Conservation (phyloP, 805 yeast species). For the Nakazawaea anatomiae region DNA sequence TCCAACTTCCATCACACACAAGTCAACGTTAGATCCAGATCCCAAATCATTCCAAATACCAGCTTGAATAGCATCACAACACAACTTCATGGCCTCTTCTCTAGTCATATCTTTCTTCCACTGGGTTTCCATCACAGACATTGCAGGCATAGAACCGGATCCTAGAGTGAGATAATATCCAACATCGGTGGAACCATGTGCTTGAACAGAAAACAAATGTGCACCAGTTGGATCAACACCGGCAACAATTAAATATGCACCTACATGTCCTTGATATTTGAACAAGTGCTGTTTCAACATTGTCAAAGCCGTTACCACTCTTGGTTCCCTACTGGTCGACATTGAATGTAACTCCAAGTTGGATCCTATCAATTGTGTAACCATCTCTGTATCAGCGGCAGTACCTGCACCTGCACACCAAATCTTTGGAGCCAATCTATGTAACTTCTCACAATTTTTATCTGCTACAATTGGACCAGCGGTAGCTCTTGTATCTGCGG, state of each 20-base stretch:
- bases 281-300: slow-evolving; percentile 92
- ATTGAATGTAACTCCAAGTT: slow-evolving; percentile 87
- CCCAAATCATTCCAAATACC: slow-evolving; percentile 99
- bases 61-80: slow-evolving; percentile 90
- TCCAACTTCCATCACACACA: slow-evolving; percentile 94
- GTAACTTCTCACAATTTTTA: slow-evolving; percentile 94
- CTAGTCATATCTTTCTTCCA: slow-evolving; percentile 76
- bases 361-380: slow-evolving; percentile 86
- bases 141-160: slow-evolving; percentile 96
- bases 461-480: slow-evolving; percentile 96
- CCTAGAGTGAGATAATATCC: slow-evolving; percentile 92
- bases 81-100: slow-evolving; percentile 88
- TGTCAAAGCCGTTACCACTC: slow-evolving; percentile 91
- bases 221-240: slow-evolving; percentile 97
- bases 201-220: slow-evolving; percentile 87
- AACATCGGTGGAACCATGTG: slow-evolving; percentile 96
- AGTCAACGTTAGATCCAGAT: slow-evolving; percentile 96
- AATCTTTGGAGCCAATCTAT: slow-evolving; percentile 80
- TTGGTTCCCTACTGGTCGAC: slow-evolving; percentile 78
- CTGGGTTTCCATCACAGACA: slow-evolving; percentile 90
- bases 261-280: slow-evolving; percentile 95
- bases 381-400: slow-evolving; percentile 99
- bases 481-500: slow-evolving; percentile 98
- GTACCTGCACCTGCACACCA: slow-evolving; percentile 99
- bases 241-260: slow-evolving; percentile 97